Evolutionary conservation across 1,139 yeast species (phyloP), one percentile per base, ranked within the genome.

Genomic region (Lodderomyces pseudojiufengensis): DNA sequence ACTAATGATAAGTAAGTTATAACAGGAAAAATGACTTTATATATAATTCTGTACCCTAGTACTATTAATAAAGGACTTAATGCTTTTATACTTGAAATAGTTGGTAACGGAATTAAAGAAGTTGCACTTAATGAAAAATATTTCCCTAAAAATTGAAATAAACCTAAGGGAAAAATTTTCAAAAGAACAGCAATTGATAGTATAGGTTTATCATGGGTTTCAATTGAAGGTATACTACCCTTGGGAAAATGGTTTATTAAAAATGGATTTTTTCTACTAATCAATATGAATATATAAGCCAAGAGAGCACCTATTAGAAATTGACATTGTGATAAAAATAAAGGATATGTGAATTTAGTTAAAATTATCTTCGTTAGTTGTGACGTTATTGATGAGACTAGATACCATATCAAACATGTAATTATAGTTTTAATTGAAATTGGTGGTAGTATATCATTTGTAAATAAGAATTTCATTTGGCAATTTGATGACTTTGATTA

Each of bases 291-390:
- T 9, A 45, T 22, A 8, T 55, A 47, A 12, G 70, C 61, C 16
- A 68, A 45, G 1, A 59, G 16, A 5, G 70, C 59, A 7, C 73
- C 70, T 15, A 63, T 60, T 8, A 66, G 41, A 37, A 70, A 73
- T 44, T 73, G 78, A 43, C 63, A 65, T 49, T 68, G 76, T n/a
- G 76, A 69, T 24, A 73, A 56, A 42, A 73, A 70, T 7, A 73
- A 51, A n/a, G 79, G 78, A 47, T 62, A 72, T 4, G 63, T 59
- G 45, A 72, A 68, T 36, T 57, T 57, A n/a, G 57, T 52, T 31
- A 73, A 53, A 5, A 72, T 68, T 13, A 55, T 35, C 40, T 70
- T 73, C 16, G 76, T 72, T 34, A 68, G 51, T 44, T 73, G 78
- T 3, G 78, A 64, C 3, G 78, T 73, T 6, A 69, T 44, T 9